Evolutionary conservation across 1,139 yeast species (phyloP).

Genomic region (Candida dubliniensis): DNA sequence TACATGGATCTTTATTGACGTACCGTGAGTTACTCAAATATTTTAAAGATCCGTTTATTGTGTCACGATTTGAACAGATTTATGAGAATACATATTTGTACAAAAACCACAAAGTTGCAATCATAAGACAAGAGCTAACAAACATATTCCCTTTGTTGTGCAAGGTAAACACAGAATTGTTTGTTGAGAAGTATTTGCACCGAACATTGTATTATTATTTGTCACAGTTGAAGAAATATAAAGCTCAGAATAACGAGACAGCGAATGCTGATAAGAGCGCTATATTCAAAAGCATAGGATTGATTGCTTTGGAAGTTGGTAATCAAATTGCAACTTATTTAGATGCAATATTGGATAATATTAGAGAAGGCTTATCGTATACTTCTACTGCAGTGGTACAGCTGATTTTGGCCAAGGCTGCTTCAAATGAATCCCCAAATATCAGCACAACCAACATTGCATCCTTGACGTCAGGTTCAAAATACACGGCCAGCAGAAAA

Average conservation of each 20-base stretch:
- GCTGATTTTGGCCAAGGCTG: constrained; percentile 45
- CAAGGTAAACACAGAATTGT: constrained; percentile 70
- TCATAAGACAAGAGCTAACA: constrained; percentile 81
- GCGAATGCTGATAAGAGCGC: constrained; percentile 66
- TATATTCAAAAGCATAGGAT: constrained; percentile 81
- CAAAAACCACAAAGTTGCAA: constrained; percentile 73
- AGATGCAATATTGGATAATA: constrained; percentile 80
- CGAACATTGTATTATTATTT: constrained; percentile 76
- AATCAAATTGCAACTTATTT: constrained; percentile 86
- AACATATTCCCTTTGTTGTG: constrained; percentile 82
- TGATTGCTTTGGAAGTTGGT: constrained; percentile 79
- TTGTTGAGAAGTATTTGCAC: constrained; percentile 80
- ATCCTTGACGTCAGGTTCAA: constrained; percentile 43
- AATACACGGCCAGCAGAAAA: constrained; percentile 58
- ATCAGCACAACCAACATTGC: constrained; percentile 13
- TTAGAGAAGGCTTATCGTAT: constrained; percentile 73
- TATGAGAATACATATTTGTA: constrained; percentile 74
- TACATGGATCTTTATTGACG: constrained; percentile 84
- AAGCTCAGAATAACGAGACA: constrained; percentile 41
- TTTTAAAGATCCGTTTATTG: constrained; percentile 52
- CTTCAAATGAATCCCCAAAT: constrained; percentile 24
- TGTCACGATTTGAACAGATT: constrained; percentile 64
- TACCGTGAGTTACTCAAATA: constrained; percentile 79
- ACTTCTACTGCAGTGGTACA: constrained; percentile 42
- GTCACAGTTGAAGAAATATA: constrained; percentile 72